These are phyloP conservation scores for Pelagophyceae sp. DNA, from an alignment of 352 stramenopile genomes.

Conservation along the genomic window DNA sequence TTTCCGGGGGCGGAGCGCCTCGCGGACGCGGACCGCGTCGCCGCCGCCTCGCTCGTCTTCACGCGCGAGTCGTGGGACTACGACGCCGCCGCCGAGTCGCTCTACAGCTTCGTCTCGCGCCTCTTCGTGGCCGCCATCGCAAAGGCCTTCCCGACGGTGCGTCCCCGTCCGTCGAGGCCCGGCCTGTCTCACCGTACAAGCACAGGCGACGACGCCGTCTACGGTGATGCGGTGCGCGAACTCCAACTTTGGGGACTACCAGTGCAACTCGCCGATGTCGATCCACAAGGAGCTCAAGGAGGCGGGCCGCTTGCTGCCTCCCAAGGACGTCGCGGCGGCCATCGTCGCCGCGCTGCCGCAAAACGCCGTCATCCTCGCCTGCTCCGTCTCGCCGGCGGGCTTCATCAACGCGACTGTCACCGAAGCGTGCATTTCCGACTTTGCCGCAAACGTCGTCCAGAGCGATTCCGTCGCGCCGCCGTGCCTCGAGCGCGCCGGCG, in stretches of 20 bases:
- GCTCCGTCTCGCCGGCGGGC: slow-evolving; percentile 78
- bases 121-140: slow-evolving; percentile 31
- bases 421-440: slow-evolving; percentile 59
- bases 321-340: slow-evolving; percentile 68
- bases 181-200: no score
- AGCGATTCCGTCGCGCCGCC: slow-evolving; percentile 39
- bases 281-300: slow-evolving; percentile 91
- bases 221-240: slow-evolving; percentile 49
- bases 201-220: no score
- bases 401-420: slow-evolving; percentile 96
- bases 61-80: not conserved
- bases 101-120: not conserved
- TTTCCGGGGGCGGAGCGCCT: not conserved
- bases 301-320: slow-evolving; percentile 52
- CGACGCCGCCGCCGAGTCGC: slow-evolving; percentile 9
- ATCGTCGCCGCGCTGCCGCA: slow-evolving; percentile 73
- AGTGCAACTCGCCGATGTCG: slow-evolving; percentile 95
- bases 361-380: slow-evolving; percentile 59
- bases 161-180: not conserved
- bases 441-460: slow-evolving; percentile 57
- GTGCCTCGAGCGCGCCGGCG: not conserved
- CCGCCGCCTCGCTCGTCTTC: not conserved
- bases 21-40: not conserved
- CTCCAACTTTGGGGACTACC: slow-evolving; percentile 81
- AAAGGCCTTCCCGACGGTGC: slow-evolving; percentile 22